Evolutionary conservation across 1,284 basidiomycete species (phyloP).

Genomic region (Malassezia dermatis): DNA sequence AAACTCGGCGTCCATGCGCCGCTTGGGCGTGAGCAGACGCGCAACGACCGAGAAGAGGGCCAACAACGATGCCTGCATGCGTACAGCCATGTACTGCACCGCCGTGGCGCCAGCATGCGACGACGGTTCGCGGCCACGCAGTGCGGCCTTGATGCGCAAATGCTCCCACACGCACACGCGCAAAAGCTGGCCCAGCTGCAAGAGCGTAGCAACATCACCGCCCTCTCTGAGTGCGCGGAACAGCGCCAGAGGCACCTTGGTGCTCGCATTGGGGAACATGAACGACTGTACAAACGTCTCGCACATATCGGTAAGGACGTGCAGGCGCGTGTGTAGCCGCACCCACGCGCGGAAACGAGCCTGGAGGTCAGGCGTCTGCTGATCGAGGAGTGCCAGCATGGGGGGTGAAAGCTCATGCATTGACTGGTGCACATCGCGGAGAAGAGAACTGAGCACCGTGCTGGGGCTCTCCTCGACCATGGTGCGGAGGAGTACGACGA

Average conservation of each 20-base stretch:
- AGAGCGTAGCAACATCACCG: conserved; percentile 39
- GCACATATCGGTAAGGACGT: conserved; percentile 78
- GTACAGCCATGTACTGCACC: conserved; percentile 68
- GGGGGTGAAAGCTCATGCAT: conserved; percentile 14
- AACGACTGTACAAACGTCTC: conserved; percentile 76
- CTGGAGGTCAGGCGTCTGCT: background rate
- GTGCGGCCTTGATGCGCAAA: conserved; percentile 58
- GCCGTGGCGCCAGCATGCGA: conserved; percentile 18
- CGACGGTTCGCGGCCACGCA: conserved; percentile 10
- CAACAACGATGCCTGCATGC: conserved; percentile 65
- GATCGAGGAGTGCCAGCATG: conserved; percentile 25
- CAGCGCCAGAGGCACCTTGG: conserved; percentile 64
- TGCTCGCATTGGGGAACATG: conserved; percentile 61
- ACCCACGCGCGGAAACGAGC: conserved; percentile 63
- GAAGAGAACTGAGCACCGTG: conserved; percentile 64
- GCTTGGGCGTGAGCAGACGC: conserved; percentile 67
- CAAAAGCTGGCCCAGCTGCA: conserved; percentile 68
- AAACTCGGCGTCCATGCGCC: conserved; percentile 65
- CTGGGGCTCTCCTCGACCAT: conserved; percentile 75
- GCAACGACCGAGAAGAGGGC: conserved; percentile 85
- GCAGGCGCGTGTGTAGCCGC: conserved; percentile 65
- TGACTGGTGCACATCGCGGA: conserved; percentile 62
- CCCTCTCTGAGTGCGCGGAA: conserved; percentile 64
- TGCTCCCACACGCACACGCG: conserved; percentile 78
- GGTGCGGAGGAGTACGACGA: conserved; percentile 75